A percentile compares a stretch with the other conserved stretches of the same genome.
These are phyloP conservation scores for Dactylellina leptospora DNA, from an alignment of 2,329 filamentous ascomycete genomes.

Conservation along the genomic window DNA sequence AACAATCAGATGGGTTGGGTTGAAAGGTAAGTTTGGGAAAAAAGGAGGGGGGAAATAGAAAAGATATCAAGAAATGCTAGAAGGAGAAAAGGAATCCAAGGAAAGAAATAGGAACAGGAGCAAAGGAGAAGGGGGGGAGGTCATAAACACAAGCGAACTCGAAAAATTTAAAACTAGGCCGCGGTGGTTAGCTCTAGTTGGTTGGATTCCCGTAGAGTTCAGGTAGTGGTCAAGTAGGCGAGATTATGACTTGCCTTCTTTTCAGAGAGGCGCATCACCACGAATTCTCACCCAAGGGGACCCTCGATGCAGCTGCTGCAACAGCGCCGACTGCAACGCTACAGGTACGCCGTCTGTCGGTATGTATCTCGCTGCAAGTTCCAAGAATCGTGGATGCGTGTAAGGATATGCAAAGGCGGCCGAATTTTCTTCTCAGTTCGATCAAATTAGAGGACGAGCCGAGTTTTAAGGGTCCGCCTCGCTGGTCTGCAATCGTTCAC, in stretches of 20 bases:
- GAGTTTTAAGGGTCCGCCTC: constrained; percentile 51
- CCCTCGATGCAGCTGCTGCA: constrained; percentile 45
- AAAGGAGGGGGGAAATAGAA: constrained; percentile 53
- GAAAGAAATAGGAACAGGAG: constrained; percentile 51
- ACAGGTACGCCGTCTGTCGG: constrained; percentile 37
- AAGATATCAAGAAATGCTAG: constrained; percentile 50
- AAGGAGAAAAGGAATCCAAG: constrained; percentile 53
- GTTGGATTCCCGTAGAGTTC: constrained; percentile 47
- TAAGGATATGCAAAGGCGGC: constrained; percentile 51
- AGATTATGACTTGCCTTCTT: constrained; percentile 53
- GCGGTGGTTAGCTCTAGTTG: constrained; percentile 52
- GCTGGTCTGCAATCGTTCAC: neutral
- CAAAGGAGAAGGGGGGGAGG: constrained; percentile 46
- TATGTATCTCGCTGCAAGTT: constrained; percentile 26
- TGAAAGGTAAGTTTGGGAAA: constrained; percentile 51
- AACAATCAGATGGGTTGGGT: constrained; percentile 53
- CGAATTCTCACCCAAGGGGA: constrained; percentile 39
- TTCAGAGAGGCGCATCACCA: constrained; percentile 40
- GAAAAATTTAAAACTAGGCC: constrained; percentile 50
- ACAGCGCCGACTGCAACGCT: constrained; percentile 34
- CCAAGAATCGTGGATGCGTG: constrained; percentile 43
- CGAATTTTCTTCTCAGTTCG: constrained; percentile 45
- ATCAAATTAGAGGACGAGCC: constrained; percentile 31
- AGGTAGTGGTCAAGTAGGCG: constrained; percentile 49
- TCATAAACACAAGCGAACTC: constrained; percentile 50